Base-by-base conservation (phyloP, 2,329 filamentous ascomycete species). In the Phaeosphaeriaceae sp. region DNA sequence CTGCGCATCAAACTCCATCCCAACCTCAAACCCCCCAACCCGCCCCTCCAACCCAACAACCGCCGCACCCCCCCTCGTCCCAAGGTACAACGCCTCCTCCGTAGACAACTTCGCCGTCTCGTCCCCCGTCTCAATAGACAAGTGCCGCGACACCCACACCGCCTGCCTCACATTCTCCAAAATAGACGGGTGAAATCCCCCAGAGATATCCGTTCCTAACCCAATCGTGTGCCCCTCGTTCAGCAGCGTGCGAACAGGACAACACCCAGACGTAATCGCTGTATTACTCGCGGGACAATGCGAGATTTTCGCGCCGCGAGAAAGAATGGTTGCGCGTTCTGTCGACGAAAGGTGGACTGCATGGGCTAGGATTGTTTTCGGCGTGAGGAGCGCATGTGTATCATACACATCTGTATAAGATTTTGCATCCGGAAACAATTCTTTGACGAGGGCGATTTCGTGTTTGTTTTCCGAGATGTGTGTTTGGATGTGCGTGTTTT, bases 211-310 rank as follows among this genome's bases (percentile, higher is more conserved):
- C 0, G 93, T 97, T 0, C 94, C 94, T 0, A 99, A 76, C 0
- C 94, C 93, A 5, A 97, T 86, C 0, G 83, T 85, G 37, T 97
- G 81, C 0, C 90, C 91, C 43, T 82, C 81, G 17, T 91, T 82
- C 43, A 96, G 79, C 60, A 96, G 71, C 73, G 83, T 83, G 15
- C 93, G 81, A 2, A 99, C 87, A 3, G 84, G 85, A 7, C 90
- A 89, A 40, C 87, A 82, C 0, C 94, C 94, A 23, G 86, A 90
- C 1, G 90, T 90, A 40, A 99, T 79, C 0, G 89, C 86, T 5
- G 85, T 87, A 74, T 99, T 99, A 61, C 87, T 91, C 46, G 88
- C 89, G 0, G 93, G 93, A 70, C 93, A 97, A 74, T 97, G 93
- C 4, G 84, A 84, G 15, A 97, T 81, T 60, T 89, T 90, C 4